Conservation (phyloP, 441 rosid species). For the Pelargonium myrrhifolium region DNA sequence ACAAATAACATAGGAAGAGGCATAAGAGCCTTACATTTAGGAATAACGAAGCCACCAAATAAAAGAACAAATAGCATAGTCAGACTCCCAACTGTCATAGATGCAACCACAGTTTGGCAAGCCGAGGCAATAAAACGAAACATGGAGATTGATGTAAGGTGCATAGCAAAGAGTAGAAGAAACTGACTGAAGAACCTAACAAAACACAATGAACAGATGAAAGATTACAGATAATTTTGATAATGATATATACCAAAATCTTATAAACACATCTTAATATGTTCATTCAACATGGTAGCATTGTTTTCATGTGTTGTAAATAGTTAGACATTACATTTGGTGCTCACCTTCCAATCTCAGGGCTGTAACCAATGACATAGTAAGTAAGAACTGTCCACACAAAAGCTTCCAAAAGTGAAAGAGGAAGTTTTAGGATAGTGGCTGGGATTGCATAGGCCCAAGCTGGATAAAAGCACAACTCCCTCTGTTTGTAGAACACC, state of each 20-base stretch:
- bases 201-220: not conserved
- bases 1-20: too few relatives aligned
- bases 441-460: slow-evolving; percentile 52
- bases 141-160: slow-evolving; percentile 44
- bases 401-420: slow-evolving; percentile 38
- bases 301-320: not conserved
- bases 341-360: slow-evolving; percentile 43
- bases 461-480: slow-evolving; percentile 45
- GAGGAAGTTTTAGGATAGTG: slow-evolving; percentile 37
- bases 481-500: slow-evolving; percentile 42
- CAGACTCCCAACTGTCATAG: slow-evolving; percentile 29
- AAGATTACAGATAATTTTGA: not conserved
- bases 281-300: not conserved
- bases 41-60: slow-evolving; percentile 51
- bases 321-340: not conserved
- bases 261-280: not conserved
- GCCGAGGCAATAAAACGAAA: slow-evolving; percentile 46
- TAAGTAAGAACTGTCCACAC: slow-evolving; percentile 48
- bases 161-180: slow-evolving; percentile 45
- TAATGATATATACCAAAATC: not conserved
- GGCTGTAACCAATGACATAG: slow-evolving; percentile 50
- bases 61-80: slow-evolving; percentile 17
- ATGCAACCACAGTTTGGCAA: slow-evolving; percentile 35
- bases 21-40: slow-evolving; percentile 28
- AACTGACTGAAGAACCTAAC: slow-evolving; percentile 42